Evolutionary conservation across 148 eudicot genomes (phyloP).

Genomic region (Persicaria maculosa): DNA sequence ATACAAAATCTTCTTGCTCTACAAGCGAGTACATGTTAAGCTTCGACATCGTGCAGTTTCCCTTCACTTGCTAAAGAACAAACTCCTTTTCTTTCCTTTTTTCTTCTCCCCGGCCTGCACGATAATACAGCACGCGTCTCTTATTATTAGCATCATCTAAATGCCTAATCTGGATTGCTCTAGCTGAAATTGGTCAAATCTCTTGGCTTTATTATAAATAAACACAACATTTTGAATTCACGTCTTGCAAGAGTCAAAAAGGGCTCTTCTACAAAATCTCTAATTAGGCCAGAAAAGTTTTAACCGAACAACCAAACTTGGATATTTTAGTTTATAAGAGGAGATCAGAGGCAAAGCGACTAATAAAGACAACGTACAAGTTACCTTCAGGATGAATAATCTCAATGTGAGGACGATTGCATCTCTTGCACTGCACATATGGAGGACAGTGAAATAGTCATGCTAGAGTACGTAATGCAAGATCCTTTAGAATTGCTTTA

Average conservation of each 20-base stretch:
- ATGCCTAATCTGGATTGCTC: no score
- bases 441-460: neutral
- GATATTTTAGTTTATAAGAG: neutral
- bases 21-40: neutral
- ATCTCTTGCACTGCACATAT: slow-evolving; percentile 14
- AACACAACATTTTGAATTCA: neutral
- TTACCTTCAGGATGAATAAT: slow-evolving; percentile 15
- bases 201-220: no score
- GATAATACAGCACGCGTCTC: neutral
- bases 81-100: slow-evolving; percentile 14
- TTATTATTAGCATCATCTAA: neutral
- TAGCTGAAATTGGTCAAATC: no score
- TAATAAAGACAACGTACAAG: slow-evolving; percentile 3
- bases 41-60: neutral
- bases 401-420: slow-evolving; percentile 14
- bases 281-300: neutral
- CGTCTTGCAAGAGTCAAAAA: neutral
- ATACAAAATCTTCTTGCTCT: slow-evolving; percentile 11
- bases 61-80: slow-evolving; percentile 15
- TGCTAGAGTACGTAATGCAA: neutral
- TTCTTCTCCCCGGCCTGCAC: slow-evolving; percentile 18
- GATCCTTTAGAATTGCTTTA: neutral
- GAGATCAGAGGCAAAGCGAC: neutral
- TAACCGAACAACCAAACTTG: neutral
- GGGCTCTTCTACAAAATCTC: neutral